phyloP scores from a whole-genome alignment of 2,329 filamentous ascomycete species.

The Paracoccidioides lutzii region DNA sequence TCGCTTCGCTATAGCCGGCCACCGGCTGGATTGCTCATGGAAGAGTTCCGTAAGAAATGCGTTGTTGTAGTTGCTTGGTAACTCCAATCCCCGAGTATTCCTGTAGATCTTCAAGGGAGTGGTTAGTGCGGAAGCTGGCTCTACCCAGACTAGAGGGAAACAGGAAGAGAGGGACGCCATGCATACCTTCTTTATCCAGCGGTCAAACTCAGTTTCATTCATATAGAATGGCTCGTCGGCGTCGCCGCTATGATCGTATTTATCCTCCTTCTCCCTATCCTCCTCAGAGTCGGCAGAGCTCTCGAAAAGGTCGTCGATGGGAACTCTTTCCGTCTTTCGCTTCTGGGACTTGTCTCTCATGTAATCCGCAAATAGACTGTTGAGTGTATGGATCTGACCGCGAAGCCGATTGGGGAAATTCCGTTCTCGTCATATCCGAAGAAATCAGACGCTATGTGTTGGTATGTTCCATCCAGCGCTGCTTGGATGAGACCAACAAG shows the following conservation, averaged over 20 bases:
- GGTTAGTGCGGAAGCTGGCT: background rate
- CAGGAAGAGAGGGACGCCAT: too few relatives aligned
- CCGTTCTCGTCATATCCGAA: background rate
- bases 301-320: background rate
- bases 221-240: background rate
- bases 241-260: background rate
- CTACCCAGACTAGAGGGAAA: background rate
- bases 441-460: background rate
- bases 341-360: conserved; percentile 13
- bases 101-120: conserved; percentile 15
- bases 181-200: background rate
- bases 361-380: conserved; percentile 11
- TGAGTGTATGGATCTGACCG: conserved; percentile 12
- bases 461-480: conserved; percentile 8
- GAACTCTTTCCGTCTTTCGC: conserved; percentile 6
- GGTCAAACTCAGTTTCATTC: background rate
- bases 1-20: conserved; percentile 13
- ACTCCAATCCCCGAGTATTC: conserved; percentile 16
- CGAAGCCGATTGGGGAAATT: conserved; percentile 9
- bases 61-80: conserved; percentile 21
- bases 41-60: conserved; percentile 17
- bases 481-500: conserved; percentile 28
- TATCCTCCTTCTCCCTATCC: too few relatives aligned
- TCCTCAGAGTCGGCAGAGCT: too few relatives aligned
- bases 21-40: conserved; percentile 17